Conservation (phyloP, 176 grass and related monocot genomes). For the Rhynchospora breviuscula region DNA sequence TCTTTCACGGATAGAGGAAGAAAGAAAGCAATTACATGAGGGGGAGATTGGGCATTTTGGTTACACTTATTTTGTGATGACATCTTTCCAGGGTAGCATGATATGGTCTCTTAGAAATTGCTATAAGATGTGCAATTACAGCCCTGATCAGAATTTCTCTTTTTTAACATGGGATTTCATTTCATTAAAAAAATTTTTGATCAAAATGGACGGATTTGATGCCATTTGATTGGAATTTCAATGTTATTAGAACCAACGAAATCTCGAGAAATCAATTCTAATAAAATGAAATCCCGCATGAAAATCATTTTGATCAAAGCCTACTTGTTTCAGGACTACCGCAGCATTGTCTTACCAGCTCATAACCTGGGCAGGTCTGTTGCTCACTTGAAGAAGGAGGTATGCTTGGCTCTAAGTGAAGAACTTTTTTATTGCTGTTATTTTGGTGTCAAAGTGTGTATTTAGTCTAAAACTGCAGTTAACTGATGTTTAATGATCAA, state of each 20-base stretch:
- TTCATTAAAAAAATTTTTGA: too few species aligned
- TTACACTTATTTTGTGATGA: background rate
- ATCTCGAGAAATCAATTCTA: too few species aligned
- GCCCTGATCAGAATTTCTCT: too few species aligned
- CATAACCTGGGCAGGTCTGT: background rate
- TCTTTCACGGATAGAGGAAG: background rate
- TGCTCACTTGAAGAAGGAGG: slow-evolving; percentile 7
- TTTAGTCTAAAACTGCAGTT: background rate
- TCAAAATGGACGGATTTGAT: too few species aligned
- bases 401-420: background rate
- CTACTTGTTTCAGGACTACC: background rate
- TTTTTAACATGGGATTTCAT: too few species aligned
- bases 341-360: background rate
- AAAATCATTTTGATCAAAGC: too few species aligned
- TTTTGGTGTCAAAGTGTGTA: background rate
- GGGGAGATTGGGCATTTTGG: background rate
- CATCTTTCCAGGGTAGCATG: background rate
- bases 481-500: background rate
- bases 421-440: background rate
- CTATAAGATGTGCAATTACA: background rate
- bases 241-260: too few species aligned
- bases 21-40: background rate
- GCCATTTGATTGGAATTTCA: too few species aligned
- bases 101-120: background rate
- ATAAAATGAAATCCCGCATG: too few species aligned